Evolutionary conservation across 257 asterid genomes (phyloP), one percentile per base, ranked within the genome.

Genomic region (Solanum pimpinellifolium): DNA sequence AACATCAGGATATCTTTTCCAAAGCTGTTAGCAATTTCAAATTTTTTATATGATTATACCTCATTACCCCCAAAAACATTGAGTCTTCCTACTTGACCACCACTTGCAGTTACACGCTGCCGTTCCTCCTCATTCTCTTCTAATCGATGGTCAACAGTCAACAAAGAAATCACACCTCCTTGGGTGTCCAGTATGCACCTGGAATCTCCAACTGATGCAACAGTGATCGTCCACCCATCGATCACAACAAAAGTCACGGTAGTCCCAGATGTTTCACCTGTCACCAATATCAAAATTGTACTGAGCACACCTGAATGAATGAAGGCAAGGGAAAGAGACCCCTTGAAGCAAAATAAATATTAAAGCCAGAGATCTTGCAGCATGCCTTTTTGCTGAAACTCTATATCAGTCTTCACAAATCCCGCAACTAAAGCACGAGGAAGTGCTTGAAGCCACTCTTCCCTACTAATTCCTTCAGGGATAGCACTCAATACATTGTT

Each of bases 201-300:
- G 87, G 99, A 97, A 93, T 97, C 99, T 86, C 99, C 99, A 86
- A 97, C 99, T 75, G 99, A 97, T 85, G 99, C 99, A 87, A 95
- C 99, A 56, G 99, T 97, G 88, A 97, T 98, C 37, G 98, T 97
- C 99, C 98, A 97, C 27, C 95, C 98, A 89, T 95, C 99, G 86
- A 97, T 94, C 86, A 97, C 97, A 52, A 95, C 98, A 89, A 97
- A 95, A 56, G 98, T 97, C 86, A 95, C 98, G 2, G 99, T 97
- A 25, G 99, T 97, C 65, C 99, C 99, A 86, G 98, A 95, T 66
- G 97, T 97, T 92, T 97, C 98, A 41, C 99, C 98, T 97, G 93
- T 90, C 87, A 90, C 47, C n/a, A 74, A 39, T 41, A 85, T 27
- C 86, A 88, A 88, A 31, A 86, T 62, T 16, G 31, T 27, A 76